Evolutionary conservation across 805 yeast genomes (phyloP), one percentile per base, ranked within the genome.

Genomic region (Komagataella populi): DNA sequence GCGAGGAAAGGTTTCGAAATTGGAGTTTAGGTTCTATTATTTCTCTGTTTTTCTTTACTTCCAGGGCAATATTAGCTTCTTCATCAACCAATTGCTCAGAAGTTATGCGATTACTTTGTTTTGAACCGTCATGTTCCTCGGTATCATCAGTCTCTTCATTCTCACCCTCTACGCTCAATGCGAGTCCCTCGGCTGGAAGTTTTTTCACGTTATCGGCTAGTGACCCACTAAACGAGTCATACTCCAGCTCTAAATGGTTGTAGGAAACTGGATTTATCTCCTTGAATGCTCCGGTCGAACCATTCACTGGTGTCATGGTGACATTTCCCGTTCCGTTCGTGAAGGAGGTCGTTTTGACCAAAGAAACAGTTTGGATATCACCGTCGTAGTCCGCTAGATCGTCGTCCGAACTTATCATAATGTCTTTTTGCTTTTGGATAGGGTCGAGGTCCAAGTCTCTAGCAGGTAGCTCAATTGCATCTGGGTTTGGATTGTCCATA

Each of bases 211-310:
- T 57, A 45, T 63, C 65, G 10, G 57, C 53, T 22, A 63, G 51
- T 1, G 68, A 64, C 3, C 69, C 69, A 51, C 51, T 60, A 54
- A 65, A 65, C 1, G 59, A 59, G 47, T 65, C 69, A 54, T 54
- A 65, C 48, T 65, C 67, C 24, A 65, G 57, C 36, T 64, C 66
- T 39, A 65, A 55, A 49, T 60, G 61, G 36, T 57, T 57, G 48
- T 54, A 59, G 52, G 22, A 20, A 8, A 6, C 24, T 6, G 24
- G 6, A 7, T n/a, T 45, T 22, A 45, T 6, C 6, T 45, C 24
- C 23, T 18, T 16, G n/a, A 45, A 22, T 6, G 47, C 22, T 8
- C 47, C 47, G 8, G 14, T 30, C 10, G 39, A 30, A 10, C 39
- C 39, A 30, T 30, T 30, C 39, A 30, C 39, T 30, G 39, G 39